Evolutionary conservation across 163 green algal genomes (phyloP).

Genomic region (Coccomyxa subellipsoidea): DNA sequence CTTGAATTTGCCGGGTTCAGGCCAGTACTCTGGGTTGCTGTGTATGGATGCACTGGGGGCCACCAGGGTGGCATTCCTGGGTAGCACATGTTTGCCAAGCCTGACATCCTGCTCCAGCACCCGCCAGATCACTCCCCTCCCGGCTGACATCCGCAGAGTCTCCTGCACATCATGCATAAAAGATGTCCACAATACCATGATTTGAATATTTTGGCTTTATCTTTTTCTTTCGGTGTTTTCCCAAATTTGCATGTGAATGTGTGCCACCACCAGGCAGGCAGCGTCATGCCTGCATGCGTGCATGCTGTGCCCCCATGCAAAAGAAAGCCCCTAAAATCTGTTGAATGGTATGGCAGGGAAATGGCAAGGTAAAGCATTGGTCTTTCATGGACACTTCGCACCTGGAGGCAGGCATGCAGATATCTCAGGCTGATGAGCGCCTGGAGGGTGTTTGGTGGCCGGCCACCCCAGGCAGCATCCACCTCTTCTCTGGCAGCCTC

Average conservation of each 20-base stretch:
- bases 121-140: background rate
- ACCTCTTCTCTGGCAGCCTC: background rate
- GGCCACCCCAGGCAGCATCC: background rate
- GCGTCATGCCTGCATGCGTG: too few relatives aligned
- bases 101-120: background rate
- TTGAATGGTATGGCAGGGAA: too few relatives aligned
- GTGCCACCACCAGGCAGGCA: too few relatives aligned
- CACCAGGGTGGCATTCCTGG: background rate
- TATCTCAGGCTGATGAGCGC: background rate
- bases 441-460: background rate
- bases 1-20: background rate
- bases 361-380: too few relatives aligned
- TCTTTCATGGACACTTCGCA: background rate
- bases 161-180: background rate
- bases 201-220: too few relatives aligned
- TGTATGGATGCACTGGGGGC: background rate
- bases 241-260: too few relatives aligned
- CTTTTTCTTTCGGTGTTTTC: too few relatives aligned
- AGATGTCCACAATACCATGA: background rate
- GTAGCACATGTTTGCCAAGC: background rate
- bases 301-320: too few relatives aligned
- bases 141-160: background rate
- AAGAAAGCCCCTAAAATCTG: too few relatives aligned
- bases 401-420: background rate
- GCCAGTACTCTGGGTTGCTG: background rate